Conservation (phyloP, 805 yeast species). For the Starmerella vaccinii region DNA sequence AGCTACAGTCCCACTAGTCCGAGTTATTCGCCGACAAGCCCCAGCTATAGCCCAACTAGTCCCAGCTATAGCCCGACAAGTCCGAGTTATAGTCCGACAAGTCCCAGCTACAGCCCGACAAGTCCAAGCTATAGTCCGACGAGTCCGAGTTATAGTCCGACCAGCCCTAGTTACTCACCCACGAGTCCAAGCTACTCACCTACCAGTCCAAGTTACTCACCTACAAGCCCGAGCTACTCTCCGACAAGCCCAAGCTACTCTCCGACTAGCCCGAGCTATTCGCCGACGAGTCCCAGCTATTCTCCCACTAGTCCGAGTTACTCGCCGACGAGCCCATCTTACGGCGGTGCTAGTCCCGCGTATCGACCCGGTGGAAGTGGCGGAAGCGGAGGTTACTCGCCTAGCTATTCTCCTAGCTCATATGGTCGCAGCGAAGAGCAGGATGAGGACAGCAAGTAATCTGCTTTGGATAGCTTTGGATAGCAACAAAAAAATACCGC, state of each 20-base stretch:
- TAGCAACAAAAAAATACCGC: background rate
- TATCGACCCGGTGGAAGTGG: slow-evolving; percentile 1
- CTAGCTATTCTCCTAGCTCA: slow-evolving; percentile 7
- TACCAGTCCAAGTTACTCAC: slow-evolving; percentile 52
- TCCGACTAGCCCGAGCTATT: slow-evolving; percentile 55
- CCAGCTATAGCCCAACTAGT: slow-evolving; percentile 24
- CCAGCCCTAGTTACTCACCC: slow-evolving; percentile 70
- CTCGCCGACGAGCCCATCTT: slow-evolving; percentile 59
- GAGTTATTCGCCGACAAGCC: slow-evolving; percentile 24
- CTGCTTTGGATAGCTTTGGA: background rate
- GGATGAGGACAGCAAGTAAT: background rate
- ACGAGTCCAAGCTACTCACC: slow-evolving; percentile 74
- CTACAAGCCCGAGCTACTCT: slow-evolving; percentile 68
- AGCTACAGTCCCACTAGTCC: slow-evolving; percentile 70
- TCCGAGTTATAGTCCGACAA: slow-evolving; percentile 59
- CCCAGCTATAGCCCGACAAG: slow-evolving; percentile 50
- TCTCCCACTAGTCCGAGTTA: slow-evolving; percentile 56
- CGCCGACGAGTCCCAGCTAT: slow-evolving; percentile 62
- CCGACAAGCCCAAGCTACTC: slow-evolving; percentile 64
- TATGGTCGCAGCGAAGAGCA: slow-evolving; percentile 5
- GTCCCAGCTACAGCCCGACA: slow-evolving; percentile 48
- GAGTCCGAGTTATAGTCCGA: slow-evolving; percentile 60
- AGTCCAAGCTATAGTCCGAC: slow-evolving; percentile 55
- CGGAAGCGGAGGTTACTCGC: slow-evolving; percentile 8
- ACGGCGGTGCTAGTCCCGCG: slow-evolving; percentile 37